A percentile compares a stretch with the other conserved stretches of the same genome.
Evolutionary conservation across 495 filamentous ascomycete species (phyloP).

Genomic region (Aspergillus cavernicola): DNA sequence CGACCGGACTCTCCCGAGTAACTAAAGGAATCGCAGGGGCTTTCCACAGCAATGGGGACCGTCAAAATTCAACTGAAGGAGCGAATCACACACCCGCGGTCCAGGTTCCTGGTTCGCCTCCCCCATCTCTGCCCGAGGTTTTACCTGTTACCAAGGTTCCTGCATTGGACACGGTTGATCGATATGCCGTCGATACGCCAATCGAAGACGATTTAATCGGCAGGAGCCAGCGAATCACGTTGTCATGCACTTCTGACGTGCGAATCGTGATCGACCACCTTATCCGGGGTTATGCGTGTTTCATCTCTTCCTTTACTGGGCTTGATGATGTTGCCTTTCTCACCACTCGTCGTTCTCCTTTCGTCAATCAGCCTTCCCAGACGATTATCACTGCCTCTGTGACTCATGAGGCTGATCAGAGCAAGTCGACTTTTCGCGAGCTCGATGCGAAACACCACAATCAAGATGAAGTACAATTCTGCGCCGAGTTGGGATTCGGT

Average conservation of each 20-base stretch:
- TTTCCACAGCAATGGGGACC: slow-evolving; percentile 12
- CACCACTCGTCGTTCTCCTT: slow-evolving; percentile 6
- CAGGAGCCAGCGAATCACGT: slow-evolving; percentile 7
- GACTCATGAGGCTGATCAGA: neutral
- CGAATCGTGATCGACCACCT: slow-evolving; percentile 11
- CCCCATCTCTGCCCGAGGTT: neutral
- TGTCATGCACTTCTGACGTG: slow-evolving; percentile 12
- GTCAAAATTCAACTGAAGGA: neutral
- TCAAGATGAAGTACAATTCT: slow-evolving; percentile 22
- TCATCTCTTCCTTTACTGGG: slow-evolving; percentile 20
- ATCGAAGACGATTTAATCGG: neutral
- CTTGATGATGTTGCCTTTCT: slow-evolving; percentile 23
- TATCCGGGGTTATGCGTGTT: slow-evolving; percentile 21
- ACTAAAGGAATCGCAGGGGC: slow-evolving; percentile 19
- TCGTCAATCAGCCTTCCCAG: neutral
- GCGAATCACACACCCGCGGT: neutral
- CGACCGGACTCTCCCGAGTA: slow-evolving; percentile 13
- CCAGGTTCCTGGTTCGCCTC: neutral
- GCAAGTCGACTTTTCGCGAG: slow-evolving; percentile 7
- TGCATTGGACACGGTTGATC: slow-evolving; percentile 24
- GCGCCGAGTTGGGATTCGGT: slow-evolving; percentile 12
- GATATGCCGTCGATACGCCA: slow-evolving; percentile 14
- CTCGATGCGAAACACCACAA: slow-evolving; percentile 8
- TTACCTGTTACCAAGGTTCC: slow-evolving; percentile 24
- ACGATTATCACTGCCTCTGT: slow-evolving; percentile 15